Evolutionary conservation across 1,284 basidiomycete genomes (phyloP).

Genomic region (Phenoliferia sp.): DNA sequence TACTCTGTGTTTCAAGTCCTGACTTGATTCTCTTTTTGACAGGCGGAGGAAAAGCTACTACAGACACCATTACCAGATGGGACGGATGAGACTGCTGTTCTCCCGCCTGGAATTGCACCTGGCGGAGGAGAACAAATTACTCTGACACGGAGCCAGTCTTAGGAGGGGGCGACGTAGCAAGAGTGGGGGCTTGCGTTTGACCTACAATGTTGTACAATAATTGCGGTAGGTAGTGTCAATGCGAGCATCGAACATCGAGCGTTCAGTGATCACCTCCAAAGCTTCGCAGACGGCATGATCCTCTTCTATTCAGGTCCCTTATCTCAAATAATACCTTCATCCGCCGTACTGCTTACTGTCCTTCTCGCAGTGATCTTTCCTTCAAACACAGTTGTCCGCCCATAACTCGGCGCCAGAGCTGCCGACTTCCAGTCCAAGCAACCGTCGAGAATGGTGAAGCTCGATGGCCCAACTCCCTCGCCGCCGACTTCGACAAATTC

Average conservation of each 20-base stretch:
- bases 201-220: no score
- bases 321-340: no score
- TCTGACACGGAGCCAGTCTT: no score
- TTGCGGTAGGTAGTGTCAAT: no score
- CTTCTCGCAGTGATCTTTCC: background rate
- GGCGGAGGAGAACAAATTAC: slow-evolving; percentile 20
- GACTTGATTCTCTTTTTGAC: no score
- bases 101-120: slow-evolving; percentile 15
- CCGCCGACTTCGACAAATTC: background rate
- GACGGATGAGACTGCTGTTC: slow-evolving; percentile 11
- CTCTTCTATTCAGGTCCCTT: no score
- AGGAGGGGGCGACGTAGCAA: no score
- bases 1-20: background rate
- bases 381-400: background rate
- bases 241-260: no score
- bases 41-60: background rate
- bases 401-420: background rate
- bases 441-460: background rate
- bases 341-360: background rate
- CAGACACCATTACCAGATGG: background rate
- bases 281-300: no score
- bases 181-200: no score
- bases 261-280: no score
- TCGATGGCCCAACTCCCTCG: background rate
- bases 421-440: background rate